These are phyloP conservation scores for Actinomucor elegans DNA, from an alignment of 371 early-diverging fungal species.

Conservation along the genomic window DNA sequence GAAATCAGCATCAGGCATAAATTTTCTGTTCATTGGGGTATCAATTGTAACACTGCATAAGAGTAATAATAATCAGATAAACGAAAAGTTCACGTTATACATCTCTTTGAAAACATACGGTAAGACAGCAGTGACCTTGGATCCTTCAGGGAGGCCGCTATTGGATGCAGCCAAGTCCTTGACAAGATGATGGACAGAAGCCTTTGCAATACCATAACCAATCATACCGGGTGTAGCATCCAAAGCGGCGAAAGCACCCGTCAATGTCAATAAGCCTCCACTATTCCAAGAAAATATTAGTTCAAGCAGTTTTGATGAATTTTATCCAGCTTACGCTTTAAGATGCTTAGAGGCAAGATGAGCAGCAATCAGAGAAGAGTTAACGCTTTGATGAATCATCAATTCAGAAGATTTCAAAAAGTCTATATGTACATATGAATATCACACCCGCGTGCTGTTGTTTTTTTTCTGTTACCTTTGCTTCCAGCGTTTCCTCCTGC, in stretches of 20 bases:
- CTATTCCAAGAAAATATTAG: conserved; percentile 37
- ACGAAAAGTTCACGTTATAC: too few species aligned
- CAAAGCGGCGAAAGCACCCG: conserved; percentile 81
- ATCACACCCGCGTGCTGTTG: neutral
- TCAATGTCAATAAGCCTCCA: conserved; percentile 80
- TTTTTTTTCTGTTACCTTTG: conserved; percentile 62
- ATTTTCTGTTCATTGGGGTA: conserved; percentile 91
- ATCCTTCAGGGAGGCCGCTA: conserved; percentile 76
- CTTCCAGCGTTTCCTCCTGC: conserved; percentile 88
- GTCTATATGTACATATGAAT: conserved; percentile 39
- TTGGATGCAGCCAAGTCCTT: conserved; percentile 71
- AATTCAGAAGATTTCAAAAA: conserved; percentile 71
- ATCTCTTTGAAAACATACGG: conserved; percentile 61
- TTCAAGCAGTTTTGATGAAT: neutral
- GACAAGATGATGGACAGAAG: conserved; percentile 91
- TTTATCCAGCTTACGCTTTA: conserved; percentile 59
- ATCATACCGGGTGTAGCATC: conserved; percentile 85
- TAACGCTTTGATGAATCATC: conserved; percentile 81
- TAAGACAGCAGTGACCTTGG: conserved; percentile 73
- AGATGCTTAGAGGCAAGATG: conserved; percentile 78
- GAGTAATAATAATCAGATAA: neutral
- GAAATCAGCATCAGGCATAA: conserved; percentile 86
- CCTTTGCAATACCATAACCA: conserved; percentile 96
- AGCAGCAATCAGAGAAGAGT: conserved; percentile 82
- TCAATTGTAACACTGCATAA: conserved; percentile 76